Evolutionary conservation across 208 protist genomes (phyloP).

Genomic region (Spongospora subterranea): DNA sequence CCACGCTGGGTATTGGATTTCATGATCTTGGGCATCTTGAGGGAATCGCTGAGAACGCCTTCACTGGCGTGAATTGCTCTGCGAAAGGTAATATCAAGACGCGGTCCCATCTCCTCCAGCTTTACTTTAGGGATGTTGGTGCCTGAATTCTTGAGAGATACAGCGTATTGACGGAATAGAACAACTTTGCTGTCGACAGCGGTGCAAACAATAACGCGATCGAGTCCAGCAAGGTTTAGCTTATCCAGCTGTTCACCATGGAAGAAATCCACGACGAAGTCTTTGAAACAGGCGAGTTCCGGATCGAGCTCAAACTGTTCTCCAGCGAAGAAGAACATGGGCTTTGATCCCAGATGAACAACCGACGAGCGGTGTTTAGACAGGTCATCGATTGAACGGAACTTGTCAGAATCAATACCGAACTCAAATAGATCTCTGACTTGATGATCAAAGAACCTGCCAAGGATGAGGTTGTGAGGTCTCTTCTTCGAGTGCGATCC

Average conservation of each 20-base stretch:
- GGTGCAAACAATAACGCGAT: conserved; percentile 76
- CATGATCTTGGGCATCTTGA: background rate
- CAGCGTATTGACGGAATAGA: conserved; percentile 58
- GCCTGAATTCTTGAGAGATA: conserved; percentile 64
- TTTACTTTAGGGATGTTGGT: conserved; percentile 76
- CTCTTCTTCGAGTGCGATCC: conserved; percentile 77
- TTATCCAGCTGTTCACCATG: conserved; percentile 69
- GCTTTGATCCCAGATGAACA: conserved; percentile 74
- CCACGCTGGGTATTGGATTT: conserved; percentile 42
- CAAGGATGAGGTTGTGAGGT: conserved; percentile 78
- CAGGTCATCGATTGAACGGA: conserved; percentile 67
- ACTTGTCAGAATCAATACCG: conserved; percentile 65
- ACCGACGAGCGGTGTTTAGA: background rate
- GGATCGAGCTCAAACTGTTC: conserved; percentile 74
- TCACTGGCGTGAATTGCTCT: conserved; percentile 61
- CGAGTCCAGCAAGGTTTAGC: conserved; percentile 74
- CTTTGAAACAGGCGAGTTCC: conserved; percentile 67
- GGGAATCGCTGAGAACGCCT: background rate
- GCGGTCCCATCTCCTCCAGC: conserved; percentile 78
- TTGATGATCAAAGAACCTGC: conserved; percentile 76
- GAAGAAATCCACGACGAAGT: conserved; percentile 76
- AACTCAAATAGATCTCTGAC: conserved; percentile 80
- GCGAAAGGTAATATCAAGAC: conserved; percentile 74
- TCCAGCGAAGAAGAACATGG: conserved; percentile 77
- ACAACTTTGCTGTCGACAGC: conserved; percentile 59